Conservation (phyloP, 2,329 filamentous ascomycete species). For the Nothophoma quercina region DNA sequence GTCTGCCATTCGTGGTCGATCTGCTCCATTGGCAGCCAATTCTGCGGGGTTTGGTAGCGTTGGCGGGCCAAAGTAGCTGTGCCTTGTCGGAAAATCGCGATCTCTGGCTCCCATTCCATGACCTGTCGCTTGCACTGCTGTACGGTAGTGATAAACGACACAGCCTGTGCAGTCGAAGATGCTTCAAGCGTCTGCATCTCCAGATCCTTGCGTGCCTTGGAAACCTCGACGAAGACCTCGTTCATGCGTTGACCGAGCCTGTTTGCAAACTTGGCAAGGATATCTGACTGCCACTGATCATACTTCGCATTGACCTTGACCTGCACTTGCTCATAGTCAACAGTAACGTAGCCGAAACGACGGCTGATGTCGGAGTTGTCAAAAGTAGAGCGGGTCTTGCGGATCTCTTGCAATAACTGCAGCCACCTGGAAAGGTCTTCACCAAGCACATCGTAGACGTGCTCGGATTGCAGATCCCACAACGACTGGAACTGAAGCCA, state of each 20-base stretch:
- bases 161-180: constrained; percentile 93
- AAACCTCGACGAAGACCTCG: constrained; percentile 90
- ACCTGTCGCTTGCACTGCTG: constrained; percentile 96
- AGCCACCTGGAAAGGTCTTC: constrained; percentile 93
- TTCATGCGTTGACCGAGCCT: constrained; percentile 90
- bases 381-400: constrained; percentile 94
- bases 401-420: constrained; percentile 94
- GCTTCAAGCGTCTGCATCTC: constrained; percentile 93
- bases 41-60: constrained; percentile 88
- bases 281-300: constrained; percentile 99
- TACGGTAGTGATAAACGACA: constrained; percentile 97
- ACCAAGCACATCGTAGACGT: constrained; percentile 90
- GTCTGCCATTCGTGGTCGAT: constrained; percentile 96
- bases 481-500: constrained; percentile 99
- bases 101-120: constrained; percentile 91
- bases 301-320: constrained; percentile 99
- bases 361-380: constrained; percentile 95
- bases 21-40: constrained; percentile 96
- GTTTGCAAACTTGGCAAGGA: constrained; percentile 88
- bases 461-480: constrained; percentile 96
- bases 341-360: constrained; percentile 90
- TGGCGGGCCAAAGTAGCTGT: constrained; percentile 91
- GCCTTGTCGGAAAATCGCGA: constrained; percentile 94
- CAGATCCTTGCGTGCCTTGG: constrained; percentile 86
- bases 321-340: constrained; percentile 98